A percentile compares a stretch with the other conserved stretches of the same genome.
Evolutionary conservation across 31 red algal genomes (phyloP).

Genomic region (Odonthalia washingtoniensis): DNA sequence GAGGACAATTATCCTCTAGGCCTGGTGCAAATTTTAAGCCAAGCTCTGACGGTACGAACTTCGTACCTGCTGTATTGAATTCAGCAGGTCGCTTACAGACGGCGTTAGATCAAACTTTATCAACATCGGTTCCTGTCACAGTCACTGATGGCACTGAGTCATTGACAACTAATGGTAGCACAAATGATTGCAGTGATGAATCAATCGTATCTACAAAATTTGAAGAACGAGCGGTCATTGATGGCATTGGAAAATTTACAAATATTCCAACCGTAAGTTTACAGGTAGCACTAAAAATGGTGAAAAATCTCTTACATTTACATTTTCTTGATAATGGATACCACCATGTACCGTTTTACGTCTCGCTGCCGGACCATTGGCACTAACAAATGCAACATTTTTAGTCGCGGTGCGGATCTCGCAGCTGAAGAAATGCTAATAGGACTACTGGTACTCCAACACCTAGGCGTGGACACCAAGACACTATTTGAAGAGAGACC

Average conservation of each 20-base stretch:
- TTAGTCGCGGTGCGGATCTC: not conserved
- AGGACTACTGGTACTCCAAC: not conserved
- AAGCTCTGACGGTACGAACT: not conserved
- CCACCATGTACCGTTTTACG: not conserved
- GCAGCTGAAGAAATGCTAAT: not conserved
- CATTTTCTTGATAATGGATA: not conserved
- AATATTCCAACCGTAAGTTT: not conserved
- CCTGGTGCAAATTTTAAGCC: not conserved
- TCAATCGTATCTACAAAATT: not conserved
- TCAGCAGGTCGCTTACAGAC: not conserved
- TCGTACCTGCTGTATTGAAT: too few relatives aligned
- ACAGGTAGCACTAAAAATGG: not conserved
- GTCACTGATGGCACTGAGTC: not conserved
- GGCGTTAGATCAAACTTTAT: not conserved
- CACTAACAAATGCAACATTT: not conserved
- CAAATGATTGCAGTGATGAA: not conserved
- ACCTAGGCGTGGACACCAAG: constrained; percentile 15
- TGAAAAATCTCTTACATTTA: not conserved
- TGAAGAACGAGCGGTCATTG: not conserved
- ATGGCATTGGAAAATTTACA: constrained; percentile 2
- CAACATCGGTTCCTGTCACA: not conserved
- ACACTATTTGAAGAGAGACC: not conserved
- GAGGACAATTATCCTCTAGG: not conserved
- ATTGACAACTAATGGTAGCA: not conserved
- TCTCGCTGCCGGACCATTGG: not conserved